A percentile compares a stretch with the other conserved stretches of the same genome.
These are phyloP conservation scores for Podospora conica DNA, from an alignment of 495 filamentous ascomycete genomes.

Conservation along the genomic window DNA sequence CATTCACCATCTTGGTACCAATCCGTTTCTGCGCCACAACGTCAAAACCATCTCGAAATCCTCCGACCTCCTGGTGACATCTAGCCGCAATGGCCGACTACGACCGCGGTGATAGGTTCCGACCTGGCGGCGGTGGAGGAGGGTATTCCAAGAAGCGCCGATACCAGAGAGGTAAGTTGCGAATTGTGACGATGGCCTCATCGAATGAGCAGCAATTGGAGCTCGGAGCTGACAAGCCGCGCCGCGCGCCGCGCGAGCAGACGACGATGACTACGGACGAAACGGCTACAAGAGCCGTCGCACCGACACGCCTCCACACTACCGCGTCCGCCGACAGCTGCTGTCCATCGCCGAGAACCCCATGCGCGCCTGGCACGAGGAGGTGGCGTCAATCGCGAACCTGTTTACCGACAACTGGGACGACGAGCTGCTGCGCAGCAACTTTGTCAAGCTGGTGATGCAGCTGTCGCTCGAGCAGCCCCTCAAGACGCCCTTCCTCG, in stretches of 20 bases:
- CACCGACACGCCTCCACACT: slow-evolving; percentile 70
- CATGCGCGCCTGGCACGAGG: slow-evolving; percentile 73
- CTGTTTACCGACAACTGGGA: slow-evolving; percentile 73
- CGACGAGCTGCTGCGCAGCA: slow-evolving; percentile 57
- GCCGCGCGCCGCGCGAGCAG: background rate
- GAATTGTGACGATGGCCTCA: background rate
- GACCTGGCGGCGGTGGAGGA: slow-evolving; percentile 43
- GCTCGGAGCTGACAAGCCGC: background rate
- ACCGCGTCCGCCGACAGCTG: slow-evolving; percentile 73
- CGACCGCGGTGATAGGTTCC: slow-evolving; percentile 49
- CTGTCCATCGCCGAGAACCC: slow-evolving; percentile 82
- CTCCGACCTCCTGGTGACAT: background rate
- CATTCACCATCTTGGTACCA: background rate
- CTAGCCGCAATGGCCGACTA: slow-evolving; percentile 60
- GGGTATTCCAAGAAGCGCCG: slow-evolving; percentile 59
- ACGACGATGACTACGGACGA: slow-evolving; percentile 63
- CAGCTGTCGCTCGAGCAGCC: slow-evolving; percentile 85
- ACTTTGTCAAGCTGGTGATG: slow-evolving; percentile 63
- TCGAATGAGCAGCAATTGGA: background rate
- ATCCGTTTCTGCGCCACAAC: background rate
- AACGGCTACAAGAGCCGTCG: slow-evolving; percentile 56
- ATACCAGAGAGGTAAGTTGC: slow-evolving; percentile 40
- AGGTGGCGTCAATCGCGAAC: slow-evolving; percentile 67
- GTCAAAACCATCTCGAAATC: background rate
- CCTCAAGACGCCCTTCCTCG: slow-evolving; percentile 91